Evolutionary conservation across 805 yeast genomes (phyloP), one percentile per base, ranked within the genome.

Genomic region (Starmera quercuum): DNA sequence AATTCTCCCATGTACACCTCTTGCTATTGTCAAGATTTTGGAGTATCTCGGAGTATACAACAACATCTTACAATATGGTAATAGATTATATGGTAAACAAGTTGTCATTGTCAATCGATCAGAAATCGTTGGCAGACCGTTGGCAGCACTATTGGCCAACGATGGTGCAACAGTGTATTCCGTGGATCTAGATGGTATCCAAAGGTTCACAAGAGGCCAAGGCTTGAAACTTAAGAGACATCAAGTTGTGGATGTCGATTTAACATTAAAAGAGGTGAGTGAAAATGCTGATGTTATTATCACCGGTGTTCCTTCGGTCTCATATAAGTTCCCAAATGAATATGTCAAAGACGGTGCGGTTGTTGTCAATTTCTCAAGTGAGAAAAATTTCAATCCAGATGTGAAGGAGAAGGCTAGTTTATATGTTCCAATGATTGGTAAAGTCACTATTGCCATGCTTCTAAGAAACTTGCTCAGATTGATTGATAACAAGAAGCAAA

Each of bases 81-180:
- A 92, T 64, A 71, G 96, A 41, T 67, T 92, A 16, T 92, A 85
- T 49, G 98, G 98, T 29, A 88, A 87, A 60, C 90, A 92, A 33
- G 71, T 90, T 36, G 78, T 94, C 31, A 78, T 92, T 29, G 88
- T 92, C 33, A 92, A 92, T 61, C 71, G 98, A 51, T 83, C 95
- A 10, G 98, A 92, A 60, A 90, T 92, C 51, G 98, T 92, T 16
- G 98, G 98, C 10, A 75, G 98, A 47, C 98, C 98, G 1, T 64
- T 92, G 39, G 97, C 97, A 22, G 97, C 98, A 0, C 60, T 92
- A 24, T 65, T 92, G 42, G 97, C 98, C 14, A 92, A 92, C 52
- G 98, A 92, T 53, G 98, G 98, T 41, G 98, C 98, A 16, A 81
- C 80, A 1, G 97, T 92, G 3, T 92, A 83, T 56, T 88, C 97